These are phyloP conservation scores for Saturnispora dispora DNA, from an alignment of 805 yeast species.

Conservation along the genomic window DNA sequence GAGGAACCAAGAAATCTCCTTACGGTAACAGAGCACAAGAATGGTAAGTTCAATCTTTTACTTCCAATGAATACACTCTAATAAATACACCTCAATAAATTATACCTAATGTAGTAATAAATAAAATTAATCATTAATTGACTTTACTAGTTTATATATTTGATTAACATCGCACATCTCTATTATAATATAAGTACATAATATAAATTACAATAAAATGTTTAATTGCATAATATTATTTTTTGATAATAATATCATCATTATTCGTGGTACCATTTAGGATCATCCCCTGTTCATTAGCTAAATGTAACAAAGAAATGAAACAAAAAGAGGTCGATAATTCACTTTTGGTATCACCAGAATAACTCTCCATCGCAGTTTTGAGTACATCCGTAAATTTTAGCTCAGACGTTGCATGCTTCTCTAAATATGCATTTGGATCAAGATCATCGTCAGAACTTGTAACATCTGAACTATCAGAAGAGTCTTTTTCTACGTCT, in stretches of 20 bases:
- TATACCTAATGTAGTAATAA: neutral
- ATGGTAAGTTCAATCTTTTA: constrained; percentile 38
- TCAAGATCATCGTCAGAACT: neutral
- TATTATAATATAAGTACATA: neutral
- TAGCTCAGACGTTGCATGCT: constrained; percentile 10
- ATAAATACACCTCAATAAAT: neutral
- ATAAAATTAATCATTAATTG: neutral
- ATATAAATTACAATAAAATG: neutral
- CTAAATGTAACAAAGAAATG: constrained; percentile 40
- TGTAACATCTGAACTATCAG: neutral
- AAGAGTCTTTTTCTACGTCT: neutral
- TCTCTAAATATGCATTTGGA: constrained; percentile 2
- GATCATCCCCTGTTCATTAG: constrained; percentile 39
- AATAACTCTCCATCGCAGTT: constrained; percentile 30
- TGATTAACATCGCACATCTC: neutral
- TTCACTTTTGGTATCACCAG: constrained; percentile 31
- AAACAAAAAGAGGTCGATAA: constrained; percentile 43
- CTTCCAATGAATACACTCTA: no score
- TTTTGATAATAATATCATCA: constrained; percentile 30
- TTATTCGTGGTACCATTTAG: constrained; percentile 29
- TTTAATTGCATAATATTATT: constrained; percentile 7
- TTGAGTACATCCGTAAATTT: constrained; percentile 29
- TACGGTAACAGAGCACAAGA: constrained; percentile 65
- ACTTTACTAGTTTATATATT: neutral
- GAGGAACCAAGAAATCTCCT: constrained; percentile 58